phyloP scores from a whole-genome alignment of 2,329 filamentous ascomycete genomes.

The Rugonectria rugulosa region DNA sequence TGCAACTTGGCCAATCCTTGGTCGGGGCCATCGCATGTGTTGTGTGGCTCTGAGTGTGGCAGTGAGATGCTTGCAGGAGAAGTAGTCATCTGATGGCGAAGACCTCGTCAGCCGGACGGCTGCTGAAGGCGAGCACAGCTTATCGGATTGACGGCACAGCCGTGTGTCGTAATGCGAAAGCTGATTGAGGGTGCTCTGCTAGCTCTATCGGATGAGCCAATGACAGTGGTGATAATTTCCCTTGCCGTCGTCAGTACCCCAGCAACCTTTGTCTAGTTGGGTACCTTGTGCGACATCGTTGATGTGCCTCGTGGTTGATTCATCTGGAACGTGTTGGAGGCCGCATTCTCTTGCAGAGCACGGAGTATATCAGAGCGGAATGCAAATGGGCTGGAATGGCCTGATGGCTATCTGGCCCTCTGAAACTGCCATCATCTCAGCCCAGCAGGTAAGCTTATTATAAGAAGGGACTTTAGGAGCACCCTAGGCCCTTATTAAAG shows the following conservation, averaged over 20 bases:
- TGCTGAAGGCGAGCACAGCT: not conserved
- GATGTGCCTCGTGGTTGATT: slow-evolving; percentile 4
- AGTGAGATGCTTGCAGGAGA: not conserved
- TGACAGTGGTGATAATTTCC: slow-evolving; percentile 9
- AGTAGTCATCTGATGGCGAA: slow-evolving; percentile 18
- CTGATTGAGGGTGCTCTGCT: slow-evolving; percentile 11
- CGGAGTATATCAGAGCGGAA: not conserved
- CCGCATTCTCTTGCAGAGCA: slow-evolving; percentile 1
- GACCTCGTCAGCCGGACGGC: slow-evolving; percentile 7
- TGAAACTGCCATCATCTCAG: not conserved
- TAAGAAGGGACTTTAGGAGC: not conserved
- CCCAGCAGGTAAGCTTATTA: not conserved
- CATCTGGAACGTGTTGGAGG: slow-evolving; percentile 1
- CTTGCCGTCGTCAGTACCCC: slow-evolving; percentile 11
- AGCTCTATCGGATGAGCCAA: slow-evolving; percentile 9
- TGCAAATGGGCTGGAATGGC: not conserved
- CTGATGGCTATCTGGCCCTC: not conserved
- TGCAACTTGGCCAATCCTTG: not conserved
- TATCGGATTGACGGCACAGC: not conserved
- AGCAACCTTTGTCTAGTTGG: no score
- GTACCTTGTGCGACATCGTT: not conserved
- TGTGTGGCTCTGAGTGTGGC: slow-evolving; percentile 1
- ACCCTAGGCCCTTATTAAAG: not conserved
- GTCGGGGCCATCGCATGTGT: slow-evolving; percentile 1
- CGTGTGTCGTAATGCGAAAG: slow-evolving; percentile 4